Evolutionary conservation across 2,329 filamentous ascomycete genomes (phyloP), one percentile per base, ranked within the genome.

Genomic region (Pseudocercospora vitis): DNA sequence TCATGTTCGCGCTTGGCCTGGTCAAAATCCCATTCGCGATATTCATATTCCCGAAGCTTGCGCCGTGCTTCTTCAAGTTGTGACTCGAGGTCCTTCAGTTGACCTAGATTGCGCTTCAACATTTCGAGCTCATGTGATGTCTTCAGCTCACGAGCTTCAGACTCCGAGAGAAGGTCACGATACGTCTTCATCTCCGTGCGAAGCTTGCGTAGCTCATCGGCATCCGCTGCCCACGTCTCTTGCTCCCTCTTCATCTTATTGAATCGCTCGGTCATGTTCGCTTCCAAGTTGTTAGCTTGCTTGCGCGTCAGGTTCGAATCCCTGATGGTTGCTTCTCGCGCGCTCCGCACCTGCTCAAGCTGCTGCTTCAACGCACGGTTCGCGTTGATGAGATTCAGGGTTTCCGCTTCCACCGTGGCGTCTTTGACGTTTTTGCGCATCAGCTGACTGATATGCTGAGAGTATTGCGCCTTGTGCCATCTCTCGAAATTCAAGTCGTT

Each of bases 401-500:
- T 90, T 66, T 94, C 88, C 0, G 89, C 88, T 67, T 92, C 89
- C 1, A 83, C 86, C 1, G 88, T 87, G 6, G 87, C 87, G 68
- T 91, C 87, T 59, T 82, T 82, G 59, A 92, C 83, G 54, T 90
- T 85, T 57, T 85, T 84, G 11, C 87, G 80, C 61, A 88, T 85
- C 35, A 94, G 73, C 64, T 89, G 87, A 1, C 88, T 88, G 66
- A 94, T 91, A 55, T 92, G 88, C 1, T 85, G 82, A 60, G 91
- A 82, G 68, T 92, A 89, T 65, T 94, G 89, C 59, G 90, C 83
- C 67, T 91, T 92, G 64, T 92, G 79, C 70, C 90, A 92, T 21
- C 87, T 80, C 69, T 94, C 89, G 65, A 92, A 94, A 60, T 87
- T 88, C 37, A 94, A 76, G 63, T 94, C 88, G 57, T 91, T 94